Percentiles rank a stretch among this genome's conserved stretches.
Evolutionary conservation across 208 protist species (phyloP).

Genomic region (Crithidia mellificae): DNA sequence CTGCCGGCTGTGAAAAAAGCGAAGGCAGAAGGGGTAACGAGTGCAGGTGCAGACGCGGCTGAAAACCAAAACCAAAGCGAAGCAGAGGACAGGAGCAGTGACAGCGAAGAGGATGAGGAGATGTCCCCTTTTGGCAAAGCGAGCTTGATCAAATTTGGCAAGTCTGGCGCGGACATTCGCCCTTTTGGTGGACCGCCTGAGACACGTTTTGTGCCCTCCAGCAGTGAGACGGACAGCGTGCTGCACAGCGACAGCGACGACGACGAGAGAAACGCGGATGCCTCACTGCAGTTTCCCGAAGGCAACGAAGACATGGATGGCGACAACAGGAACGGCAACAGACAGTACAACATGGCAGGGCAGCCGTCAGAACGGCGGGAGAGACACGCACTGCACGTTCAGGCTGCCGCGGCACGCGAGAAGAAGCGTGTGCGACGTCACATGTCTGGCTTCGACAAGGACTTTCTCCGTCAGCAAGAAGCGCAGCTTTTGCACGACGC

Average conservation of each 20-base stretch:
- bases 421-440: slow-evolving; percentile 28
- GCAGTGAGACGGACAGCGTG: background rate
- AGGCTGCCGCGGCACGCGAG: slow-evolving; percentile 16
- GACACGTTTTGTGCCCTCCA: background rate
- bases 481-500: slow-evolving; percentile 21
- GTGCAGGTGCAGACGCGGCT: too few species aligned
- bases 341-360: background rate
- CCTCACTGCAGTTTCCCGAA: too few species aligned
- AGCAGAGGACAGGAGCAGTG: background rate
- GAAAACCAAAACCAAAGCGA: background rate
- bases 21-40: background rate
- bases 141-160: slow-evolving; percentile 30
- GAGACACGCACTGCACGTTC: slow-evolving; percentile 12
- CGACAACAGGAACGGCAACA: background rate
- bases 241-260: background rate
- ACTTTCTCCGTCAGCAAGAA: slow-evolving; percentile 28
- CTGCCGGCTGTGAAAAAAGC: background rate
- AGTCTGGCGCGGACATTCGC: background rate
- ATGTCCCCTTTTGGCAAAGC: slow-evolving; percentile 25
- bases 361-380: slow-evolving; percentile 13
- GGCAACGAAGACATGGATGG: too few species aligned
- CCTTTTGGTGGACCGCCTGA: background rate
- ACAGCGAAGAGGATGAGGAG: slow-evolving; percentile 7
- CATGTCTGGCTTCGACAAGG: slow-evolving; percentile 38
- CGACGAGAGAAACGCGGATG: background rate